Evolutionary conservation across 805 yeast genomes (phyloP), one percentile per base, ranked within the genome.

Genomic region (Suhomyces canberraensis): DNA sequence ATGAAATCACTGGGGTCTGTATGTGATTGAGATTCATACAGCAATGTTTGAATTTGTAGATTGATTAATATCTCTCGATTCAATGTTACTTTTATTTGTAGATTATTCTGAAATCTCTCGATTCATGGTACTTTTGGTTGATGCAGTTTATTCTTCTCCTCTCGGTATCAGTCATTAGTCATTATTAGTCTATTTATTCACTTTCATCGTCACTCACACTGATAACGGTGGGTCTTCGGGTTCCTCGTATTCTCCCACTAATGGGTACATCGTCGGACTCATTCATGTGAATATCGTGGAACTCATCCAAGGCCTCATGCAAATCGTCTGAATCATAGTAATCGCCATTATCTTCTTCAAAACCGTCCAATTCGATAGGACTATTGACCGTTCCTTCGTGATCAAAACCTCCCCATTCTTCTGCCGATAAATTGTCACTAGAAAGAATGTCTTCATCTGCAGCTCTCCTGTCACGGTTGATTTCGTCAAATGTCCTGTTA

Each of bases 301-400:
- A 55, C 18, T 45, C 51, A 16, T 59, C 52, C 16, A 59, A 37
- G 1, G 64, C 63, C 18, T 54, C 48, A 11, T 47, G 48, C 15
- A 58, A 37, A 33, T 52, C 60, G 8, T 35, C 40, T 16, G 39
- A 42, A 18, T 39, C 46, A 36, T 41, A 43, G 16, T 39, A 37
- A 18, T 40, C 36, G 7, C 30, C 31, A 13, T 30, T 33, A 20
- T 39, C 43, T 14, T 39, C 47, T 11, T 44, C 47, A 11, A 39
- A 51, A 9, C 32, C 47, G 16, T 31, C 40, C 11, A 41, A 25
- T 11, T 33, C 40, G 8, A 44, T 39, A 16, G 46, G 45, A 33
- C 44, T 40, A 17, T 25, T 18, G 7, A 6, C 18, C 21, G 37
- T 14, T 4, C 36, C 45, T 17, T 35, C 48, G 8, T 35, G 33